Evolutionary conservation across 1,284 basidiomycete genomes (phyloP).

Genomic region (Melampsora americana): DNA sequence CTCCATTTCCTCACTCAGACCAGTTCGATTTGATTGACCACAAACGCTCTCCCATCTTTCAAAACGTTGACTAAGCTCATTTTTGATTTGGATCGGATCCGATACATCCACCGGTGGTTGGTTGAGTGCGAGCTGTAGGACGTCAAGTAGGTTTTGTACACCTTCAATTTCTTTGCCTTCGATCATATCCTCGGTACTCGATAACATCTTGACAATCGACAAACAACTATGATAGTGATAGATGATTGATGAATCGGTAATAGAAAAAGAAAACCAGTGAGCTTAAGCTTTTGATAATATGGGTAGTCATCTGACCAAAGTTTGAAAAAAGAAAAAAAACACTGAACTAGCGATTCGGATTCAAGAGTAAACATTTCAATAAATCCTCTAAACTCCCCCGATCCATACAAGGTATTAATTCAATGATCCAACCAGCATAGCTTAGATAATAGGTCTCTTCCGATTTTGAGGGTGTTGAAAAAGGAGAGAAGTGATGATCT

Average conservation of each 20-base stretch:
- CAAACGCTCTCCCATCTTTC: slow-evolving; percentile 9
- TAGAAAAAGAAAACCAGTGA: background rate
- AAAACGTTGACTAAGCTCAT: background rate
- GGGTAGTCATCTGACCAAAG: background rate
- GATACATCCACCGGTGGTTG: background rate
- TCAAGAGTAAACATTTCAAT: slow-evolving; percentile 10
- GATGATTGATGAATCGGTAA: background rate
- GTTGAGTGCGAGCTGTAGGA: background rate
- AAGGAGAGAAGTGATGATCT: background rate
- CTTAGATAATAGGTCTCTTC: slow-evolving; percentile 16
- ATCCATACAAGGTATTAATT: slow-evolving; percentile 6
- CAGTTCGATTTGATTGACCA: too few relatives aligned
- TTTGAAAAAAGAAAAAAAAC: background rate
- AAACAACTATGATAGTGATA: background rate
- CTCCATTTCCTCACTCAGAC: too few relatives aligned
- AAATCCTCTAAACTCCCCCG: slow-evolving; percentile 3
- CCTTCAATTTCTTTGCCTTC: background rate
- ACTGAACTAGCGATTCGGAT: slow-evolving; percentile 28
- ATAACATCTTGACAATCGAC: slow-evolving; percentile 3
- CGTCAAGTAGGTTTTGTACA: background rate
- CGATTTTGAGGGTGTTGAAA: background rate
- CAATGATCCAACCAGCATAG: slow-evolving; percentile 21
- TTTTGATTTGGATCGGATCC: background rate
- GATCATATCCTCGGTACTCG: background rate
- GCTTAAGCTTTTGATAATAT: background rate